Base-by-base conservation (phyloP, 257 asterid genomes). In the Craterostigma plantagineum region DNA sequence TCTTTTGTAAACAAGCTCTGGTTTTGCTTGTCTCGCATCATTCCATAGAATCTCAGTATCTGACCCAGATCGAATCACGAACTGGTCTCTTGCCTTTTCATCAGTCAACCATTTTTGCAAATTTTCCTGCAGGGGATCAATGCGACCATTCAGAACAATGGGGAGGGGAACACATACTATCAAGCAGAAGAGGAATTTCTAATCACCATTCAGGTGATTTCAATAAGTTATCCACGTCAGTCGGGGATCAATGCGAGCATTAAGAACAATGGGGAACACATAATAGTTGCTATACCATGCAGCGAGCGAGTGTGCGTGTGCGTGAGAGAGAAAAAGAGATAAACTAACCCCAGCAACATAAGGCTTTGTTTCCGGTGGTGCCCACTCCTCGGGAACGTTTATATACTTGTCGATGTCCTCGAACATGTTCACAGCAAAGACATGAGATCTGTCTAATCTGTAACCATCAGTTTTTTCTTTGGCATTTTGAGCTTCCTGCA, bases 41-140 rank as follows among this genome's bases (percentile, higher is more conserved):
- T 90, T 90, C 98, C 98, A 90, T 1, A 82, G 54, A 43, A 90
- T 95, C 71, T 90, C 98, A 0, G 95, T 90, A 23, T 87, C 98
- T 1, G 65, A 18, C 34, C 77, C 86, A 46, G 93, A 73, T 43
- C 93, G 95, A 48, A 90, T 79, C 14, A 90, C 98, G 54, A 76
- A 83, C 47, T 90, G 98, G 50, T 90, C 98, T 52, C 98, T 66
- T 39, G 86, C 98, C 59, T 79, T 87, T 42, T 72, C 91, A 66
- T 87, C 98, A 40, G 87, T 81, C 18, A 87, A 92, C 95, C 98
- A 90, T 42, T 70, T 63, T 67, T 74, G 95, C 34, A 83, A 66
- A 62, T 83, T 83, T 53, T 90, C 98, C 98, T 87, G 78, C 11
- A 55, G n/a, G n/a, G n/a, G n/a, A n/a, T n/a, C n/a, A n/a, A n/a